These are phyloP conservation scores for Kwoniella heveanensis DNA, from an alignment of 768 basidiomycete species.

Conservation along the genomic window DNA sequence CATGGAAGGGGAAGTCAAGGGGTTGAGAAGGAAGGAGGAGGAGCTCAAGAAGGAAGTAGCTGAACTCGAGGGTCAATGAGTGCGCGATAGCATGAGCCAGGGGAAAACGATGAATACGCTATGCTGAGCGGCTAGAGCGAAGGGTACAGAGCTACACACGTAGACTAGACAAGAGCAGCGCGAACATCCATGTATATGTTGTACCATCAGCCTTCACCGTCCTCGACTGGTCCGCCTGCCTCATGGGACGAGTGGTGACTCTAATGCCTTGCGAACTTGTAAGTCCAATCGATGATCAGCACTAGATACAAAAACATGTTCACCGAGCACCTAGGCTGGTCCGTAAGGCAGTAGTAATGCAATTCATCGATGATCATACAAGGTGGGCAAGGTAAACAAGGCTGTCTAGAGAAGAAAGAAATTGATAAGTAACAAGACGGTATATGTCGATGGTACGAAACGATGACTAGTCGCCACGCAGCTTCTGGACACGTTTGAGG, in stretches of 20 bases:
- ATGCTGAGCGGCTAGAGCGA: too few relatives aligned
- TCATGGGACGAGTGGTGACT: too few relatives aligned
- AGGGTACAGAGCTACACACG: too few relatives aligned
- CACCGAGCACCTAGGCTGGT: too few relatives aligned
- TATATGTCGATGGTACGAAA: neutral
- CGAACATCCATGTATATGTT: neutral
- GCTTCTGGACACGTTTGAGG: constrained; percentile 28
- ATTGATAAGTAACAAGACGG: neutral
- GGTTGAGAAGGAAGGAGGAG: constrained; percentile 51
- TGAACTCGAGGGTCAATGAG: constrained; percentile 31
- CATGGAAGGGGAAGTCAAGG: constrained; percentile 72
- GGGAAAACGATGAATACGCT: too few relatives aligned
- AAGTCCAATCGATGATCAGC: too few relatives aligned
- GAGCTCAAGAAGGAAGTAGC: constrained; percentile 44
- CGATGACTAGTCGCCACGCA: constrained; percentile 20
- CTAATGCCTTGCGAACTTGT: too few relatives aligned
- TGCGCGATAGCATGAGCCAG: too few relatives aligned
- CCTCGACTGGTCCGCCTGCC: too few relatives aligned
- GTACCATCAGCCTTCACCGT: neutral
- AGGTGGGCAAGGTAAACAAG: neutral
- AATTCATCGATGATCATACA: neutral
- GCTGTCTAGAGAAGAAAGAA: neutral
- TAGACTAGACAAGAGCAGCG: neutral
- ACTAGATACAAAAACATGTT: too few relatives aligned
- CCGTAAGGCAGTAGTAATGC: neutral